Conservation (phyloP, 2,329 filamentous ascomycete species). For the Biscogniauxia marginata region DNA sequence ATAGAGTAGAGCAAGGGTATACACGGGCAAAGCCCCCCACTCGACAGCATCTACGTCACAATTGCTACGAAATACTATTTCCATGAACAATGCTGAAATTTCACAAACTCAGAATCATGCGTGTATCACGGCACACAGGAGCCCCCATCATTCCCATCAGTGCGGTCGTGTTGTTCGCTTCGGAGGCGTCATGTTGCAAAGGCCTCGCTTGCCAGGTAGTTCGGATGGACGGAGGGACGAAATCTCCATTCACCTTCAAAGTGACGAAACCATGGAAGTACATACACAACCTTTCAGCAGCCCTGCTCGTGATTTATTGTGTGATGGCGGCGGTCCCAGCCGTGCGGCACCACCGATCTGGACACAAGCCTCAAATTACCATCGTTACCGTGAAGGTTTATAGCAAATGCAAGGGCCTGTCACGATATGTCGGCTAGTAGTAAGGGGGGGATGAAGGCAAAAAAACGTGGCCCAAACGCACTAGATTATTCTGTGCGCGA, state of each 20-base stretch:
- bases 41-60: not conserved
- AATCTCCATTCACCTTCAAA: not conserved
- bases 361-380: conserved; percentile 2
- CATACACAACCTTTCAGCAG: not conserved
- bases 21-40: not conserved
- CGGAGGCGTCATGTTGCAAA: not conserved
- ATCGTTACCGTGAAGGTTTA: not conserved
- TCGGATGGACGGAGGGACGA: not conserved
- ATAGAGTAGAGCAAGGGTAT: not conserved
- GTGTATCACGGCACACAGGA: not conserved
- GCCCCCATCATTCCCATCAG: not conserved
- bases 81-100: not conserved
- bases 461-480: conserved; percentile 10
- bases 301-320: not conserved
- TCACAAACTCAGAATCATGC: not conserved
- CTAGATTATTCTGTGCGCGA: conserved; percentile 1
- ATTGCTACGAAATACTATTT: not conserved
- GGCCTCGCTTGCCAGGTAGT: not conserved
- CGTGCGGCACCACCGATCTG: conserved; percentile 5
- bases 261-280: not conserved
- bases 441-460: not conserved
- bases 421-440: not conserved
- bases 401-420: not conserved
- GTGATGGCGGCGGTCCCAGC: not conserved
- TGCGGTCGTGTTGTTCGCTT: not conserved